A percentile compares a stretch with the other conserved stretches of the same genome.
phyloP scores from a whole-genome alignment of 495 filamentous ascomycete genomes.

The Chaetomium cochliodes region DNA sequence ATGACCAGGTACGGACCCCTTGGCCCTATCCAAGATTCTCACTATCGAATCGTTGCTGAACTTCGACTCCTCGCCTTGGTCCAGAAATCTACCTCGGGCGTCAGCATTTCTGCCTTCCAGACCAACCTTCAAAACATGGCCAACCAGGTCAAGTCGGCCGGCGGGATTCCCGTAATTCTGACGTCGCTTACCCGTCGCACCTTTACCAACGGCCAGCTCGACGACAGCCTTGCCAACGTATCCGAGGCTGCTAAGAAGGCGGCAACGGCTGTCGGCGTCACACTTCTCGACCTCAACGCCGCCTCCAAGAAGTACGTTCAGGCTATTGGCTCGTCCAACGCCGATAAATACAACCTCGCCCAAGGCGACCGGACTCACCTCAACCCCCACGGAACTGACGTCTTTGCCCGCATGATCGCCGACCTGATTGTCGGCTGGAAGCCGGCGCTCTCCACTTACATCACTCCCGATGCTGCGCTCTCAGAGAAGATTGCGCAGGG shows the following conservation, averaged over 20 bases:
- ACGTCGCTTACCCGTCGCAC: no score
- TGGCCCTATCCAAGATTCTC: no score
- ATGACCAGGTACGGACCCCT: no score
- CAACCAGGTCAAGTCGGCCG: no score
- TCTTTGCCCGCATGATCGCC: slow-evolving; percentile 13
- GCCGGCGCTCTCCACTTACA: neutral
- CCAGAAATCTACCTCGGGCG: slow-evolving; percentile 42
- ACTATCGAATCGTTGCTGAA: no score
- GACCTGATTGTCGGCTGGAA: slow-evolving; percentile 4
- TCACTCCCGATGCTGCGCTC: neutral
- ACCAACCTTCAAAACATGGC: slow-evolving; percentile 13
- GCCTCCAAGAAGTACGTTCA: neutral
- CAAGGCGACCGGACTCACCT: no score
- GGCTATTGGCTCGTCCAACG: neutral
- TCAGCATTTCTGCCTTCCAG: slow-evolving; percentile 53
- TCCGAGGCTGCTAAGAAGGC: neutral
- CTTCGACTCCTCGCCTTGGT: no score
- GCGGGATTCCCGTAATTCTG: neutral
- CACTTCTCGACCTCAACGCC: neutral
- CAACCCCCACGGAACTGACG: no score
- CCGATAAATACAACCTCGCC: neutral
- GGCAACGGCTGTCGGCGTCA: neutral
- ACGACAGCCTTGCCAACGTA: no score
- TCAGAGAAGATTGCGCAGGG: neutral
- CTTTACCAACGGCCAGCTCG: no score